phyloP scores from a whole-genome alignment of 1,139 yeast species.

The Arxiozyma slooffiae region DNA sequence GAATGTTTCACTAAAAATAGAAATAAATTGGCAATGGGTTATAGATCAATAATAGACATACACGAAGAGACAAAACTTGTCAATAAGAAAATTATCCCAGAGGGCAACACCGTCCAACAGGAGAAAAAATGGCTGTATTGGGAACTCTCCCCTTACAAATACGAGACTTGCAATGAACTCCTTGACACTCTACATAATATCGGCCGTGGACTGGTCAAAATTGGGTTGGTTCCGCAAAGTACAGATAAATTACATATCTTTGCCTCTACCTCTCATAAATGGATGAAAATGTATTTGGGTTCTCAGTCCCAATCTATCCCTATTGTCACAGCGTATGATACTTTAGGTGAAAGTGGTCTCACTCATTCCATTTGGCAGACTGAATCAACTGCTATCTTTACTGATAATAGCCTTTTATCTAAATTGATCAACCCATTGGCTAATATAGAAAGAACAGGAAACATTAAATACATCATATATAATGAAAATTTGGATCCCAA shows the following conservation, averaged over 20 bases:
- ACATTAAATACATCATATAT: slow-evolving; percentile 62
- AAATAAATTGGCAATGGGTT: slow-evolving; percentile 54
- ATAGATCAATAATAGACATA: slow-evolving; percentile 65
- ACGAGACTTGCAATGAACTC: slow-evolving; percentile 53
- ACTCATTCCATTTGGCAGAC: too few species aligned
- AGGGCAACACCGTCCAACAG: slow-evolving; percentile 62
- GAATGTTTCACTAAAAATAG: slow-evolving; percentile 57
- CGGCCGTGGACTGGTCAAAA: slow-evolving; percentile 65
- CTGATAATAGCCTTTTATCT: slow-evolving; percentile 64
- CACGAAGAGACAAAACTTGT: slow-evolving; percentile 70
- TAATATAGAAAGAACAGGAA: slow-evolving; percentile 40
- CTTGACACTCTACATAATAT: slow-evolving; percentile 40
- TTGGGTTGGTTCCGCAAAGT: slow-evolving; percentile 55
- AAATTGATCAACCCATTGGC: slow-evolving; percentile 60
- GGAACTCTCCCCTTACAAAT: slow-evolving; percentile 67
- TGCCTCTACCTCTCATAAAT: too few species aligned
- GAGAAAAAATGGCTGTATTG: slow-evolving; percentile 83
- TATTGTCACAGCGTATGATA: too few species aligned
- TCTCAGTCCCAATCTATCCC: too few species aligned
- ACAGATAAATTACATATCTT: slow-evolving; percentile 61
- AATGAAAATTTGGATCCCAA: slow-evolving; percentile 49
- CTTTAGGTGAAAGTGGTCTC: too few species aligned
- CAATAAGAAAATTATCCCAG: slow-evolving; percentile 62
- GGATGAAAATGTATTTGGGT: too few species aligned
- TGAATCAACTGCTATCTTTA: slow-evolving; percentile 77